Base-by-base conservation (phyloP, 768 basidiomycete species). In the Xerocomellus chrysenteron region DNA sequence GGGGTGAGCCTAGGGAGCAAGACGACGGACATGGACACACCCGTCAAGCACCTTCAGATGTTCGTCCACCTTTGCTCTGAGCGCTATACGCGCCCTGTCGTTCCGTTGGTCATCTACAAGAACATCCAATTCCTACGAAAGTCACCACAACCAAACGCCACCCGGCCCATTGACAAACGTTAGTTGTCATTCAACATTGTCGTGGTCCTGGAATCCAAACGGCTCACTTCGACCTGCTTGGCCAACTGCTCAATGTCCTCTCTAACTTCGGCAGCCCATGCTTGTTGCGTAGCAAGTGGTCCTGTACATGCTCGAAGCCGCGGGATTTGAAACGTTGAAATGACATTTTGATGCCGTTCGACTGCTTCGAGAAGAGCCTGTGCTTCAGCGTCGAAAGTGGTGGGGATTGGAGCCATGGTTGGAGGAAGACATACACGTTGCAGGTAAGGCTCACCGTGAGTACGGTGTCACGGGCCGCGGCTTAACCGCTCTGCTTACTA, bases 281-380 rank as follows among this genome's bases (percentile, higher is more conserved):
- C 80, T 66, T 93, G 87, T 63, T 96, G 94, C 3, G 82, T 66
- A 0, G 79, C 68, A 11, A 90, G 74, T 1, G 93, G 87, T 0
- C 89, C 92, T 10, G 72, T 75, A 69, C 90, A 95, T 50, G 75
- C 65, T 10, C 80, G 77, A 48, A 97, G 76, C 2, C 88, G 82
- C 1, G 92, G 90, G 35, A 97, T 79, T 69, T 93, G 90, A 62
- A 84, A 85, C 12, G 84, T 76, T 4, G 76, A 63, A 8, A 96
- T 69, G 72, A 94, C 91, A 3, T 71, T 78, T 57, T 84, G 76
- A 11, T 82, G 78, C 24, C 90, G 76, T 44, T 80, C 75, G 5
- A 84, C 69, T 3, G 76, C 76, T 5, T 75, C 77, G 11, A 92
- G 79, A 5, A 85, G 72, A 13, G 76, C 65, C 2, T 67, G 65